Base-by-base conservation (phyloP, 1,284 basidiomycete genomes). In the Singerocomus rubriflavus region DNA sequence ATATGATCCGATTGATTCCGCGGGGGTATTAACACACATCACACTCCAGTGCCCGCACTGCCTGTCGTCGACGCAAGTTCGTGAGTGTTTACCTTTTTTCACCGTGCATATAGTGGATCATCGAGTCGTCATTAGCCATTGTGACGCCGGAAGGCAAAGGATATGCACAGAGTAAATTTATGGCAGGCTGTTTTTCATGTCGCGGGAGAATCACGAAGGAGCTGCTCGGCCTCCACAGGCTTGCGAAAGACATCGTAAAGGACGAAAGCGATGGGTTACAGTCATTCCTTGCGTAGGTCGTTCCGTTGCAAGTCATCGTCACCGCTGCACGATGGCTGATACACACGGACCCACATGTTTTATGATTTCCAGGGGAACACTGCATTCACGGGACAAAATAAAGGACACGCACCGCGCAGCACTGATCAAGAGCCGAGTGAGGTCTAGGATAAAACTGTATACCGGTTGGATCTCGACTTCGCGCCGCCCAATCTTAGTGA, bases 231-330 rank as follows among this genome's bases (percentile, higher is more conserved):
- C 40, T 42, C 9, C 14, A 42, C 40, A 42, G 31, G 40, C 17
- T 42, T 21, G 40, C 13, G 10, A 42, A 9, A 21, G 40, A 42
- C 13, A 5, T 42, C 21, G 27, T 31, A 11, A 42, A 21, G 12
- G 21, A 21, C 21, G 25, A 50, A 16, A 13, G 2, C 6, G 16
- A 41, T 17, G 40, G 30, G 14, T 46, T 12, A 12, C 13, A 4
- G 11, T 26, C 26, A 14, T 52, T 25, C 27, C 41, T 52, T n/a
- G 41, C 50, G 51, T 52, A 31, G 4, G 51, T 52, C 16, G 14
- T 52, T 51, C 17, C 13, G 12, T 17, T 8, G 46, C 2, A 16
- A 26, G 9, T 33, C 9, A 7, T 13, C 17, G 41, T 16, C 3
- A 13, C 9, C 21, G 21, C 21, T 21, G 21, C 21, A 21, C 21